Evolutionary conservation across 2,329 filamentous ascomycete species (phyloP).

Genomic region (Trichoderma sp.): DNA sequence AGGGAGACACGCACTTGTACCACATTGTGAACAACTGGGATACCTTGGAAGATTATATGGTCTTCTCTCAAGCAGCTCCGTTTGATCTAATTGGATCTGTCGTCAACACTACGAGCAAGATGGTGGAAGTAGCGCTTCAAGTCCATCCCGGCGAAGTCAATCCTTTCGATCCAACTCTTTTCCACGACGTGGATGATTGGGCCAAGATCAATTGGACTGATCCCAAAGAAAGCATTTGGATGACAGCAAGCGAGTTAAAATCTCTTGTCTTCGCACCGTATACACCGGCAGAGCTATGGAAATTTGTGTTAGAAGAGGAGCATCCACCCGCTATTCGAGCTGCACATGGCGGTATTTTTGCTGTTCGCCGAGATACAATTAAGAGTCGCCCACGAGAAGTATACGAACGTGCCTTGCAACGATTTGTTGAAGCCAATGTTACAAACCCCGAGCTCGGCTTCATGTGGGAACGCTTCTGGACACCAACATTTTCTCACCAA

Average conservation of each 20-base stretch:
- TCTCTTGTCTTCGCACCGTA: slow-evolving; percentile 4
- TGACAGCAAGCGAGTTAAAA: neutral
- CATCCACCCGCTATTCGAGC: slow-evolving; percentile 14
- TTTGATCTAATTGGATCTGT: slow-evolving; percentile 14
- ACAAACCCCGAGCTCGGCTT: slow-evolving; percentile 22
- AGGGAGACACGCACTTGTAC: slow-evolving; percentile 11
- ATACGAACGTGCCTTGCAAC: slow-evolving; percentile 7
- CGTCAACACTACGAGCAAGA: slow-evolving; percentile 12
- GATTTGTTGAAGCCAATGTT: slow-evolving; percentile 11
- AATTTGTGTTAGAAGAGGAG: neutral
- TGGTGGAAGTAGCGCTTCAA: slow-evolving; percentile 7
- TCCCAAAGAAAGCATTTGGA: slow-evolving; percentile 24
- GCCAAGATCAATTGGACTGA: slow-evolving; percentile 18
- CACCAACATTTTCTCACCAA: slow-evolving; percentile 7
- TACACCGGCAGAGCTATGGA: slow-evolving; percentile 16
- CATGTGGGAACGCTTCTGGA: slow-evolving; percentile 23
- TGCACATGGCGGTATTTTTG: slow-evolving; percentile 14
- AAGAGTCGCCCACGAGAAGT: slow-evolving; percentile 11
- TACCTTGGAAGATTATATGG: slow-evolving; percentile 18
- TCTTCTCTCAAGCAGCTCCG: slow-evolving; percentile 14
- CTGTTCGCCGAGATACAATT: slow-evolving; percentile 21
- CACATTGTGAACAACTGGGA: slow-evolving; percentile 18
- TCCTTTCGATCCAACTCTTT: slow-evolving; percentile 7
- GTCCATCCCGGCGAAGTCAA: slow-evolving; percentile 5
- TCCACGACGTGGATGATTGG: slow-evolving; percentile 15